Conservation (phyloP, 352 stramenopile species). For the Pythium sukuiense region DNA sequence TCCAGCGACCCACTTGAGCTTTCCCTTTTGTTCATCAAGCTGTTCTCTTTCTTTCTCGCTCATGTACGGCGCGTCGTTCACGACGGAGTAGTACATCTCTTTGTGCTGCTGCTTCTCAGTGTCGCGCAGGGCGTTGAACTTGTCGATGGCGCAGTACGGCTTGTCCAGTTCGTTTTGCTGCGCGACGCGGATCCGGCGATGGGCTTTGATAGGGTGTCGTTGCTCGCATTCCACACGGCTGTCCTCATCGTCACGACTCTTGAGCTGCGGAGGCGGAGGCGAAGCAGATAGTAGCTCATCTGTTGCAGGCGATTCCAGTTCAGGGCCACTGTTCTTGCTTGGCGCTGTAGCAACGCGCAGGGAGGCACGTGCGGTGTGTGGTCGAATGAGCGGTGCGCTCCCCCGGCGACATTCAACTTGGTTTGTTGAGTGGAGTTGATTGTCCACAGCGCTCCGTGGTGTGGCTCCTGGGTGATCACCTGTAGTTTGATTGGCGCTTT, state of each 20-base stretch:
- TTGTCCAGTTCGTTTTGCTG: slow-evolving; percentile 67
- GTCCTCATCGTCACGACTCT: not conserved
- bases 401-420: not conserved
- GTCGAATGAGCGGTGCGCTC: not conserved
- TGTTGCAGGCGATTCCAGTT: not conserved
- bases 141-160: slow-evolving; percentile 65
- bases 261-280: not conserved
- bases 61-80: slow-evolving; percentile 78
- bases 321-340: not conserved
- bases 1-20: slow-evolving; percentile 70
- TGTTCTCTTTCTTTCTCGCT: slow-evolving; percentile 49
- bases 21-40: slow-evolving; percentile 56
- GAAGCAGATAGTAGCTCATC: not conserved
- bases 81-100: slow-evolving; percentile 67
- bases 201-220: slow-evolving; percentile 8
- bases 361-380: slow-evolving; percentile 12
- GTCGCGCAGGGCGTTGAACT: slow-evolving; percentile 53
- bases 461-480: not conserved
- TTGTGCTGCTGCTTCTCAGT: slow-evolving; percentile 30
- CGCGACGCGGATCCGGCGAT: slow-evolving; percentile 47
- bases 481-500: slow-evolving; percentile 4
- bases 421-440: not conserved
- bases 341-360: not conserved
- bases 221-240: not conserved
- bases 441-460: not conserved